Evolutionary conservation across 371 early-diverging fungal genomes (phyloP).

Genomic region (Rhizopus stolonifer): DNA sequence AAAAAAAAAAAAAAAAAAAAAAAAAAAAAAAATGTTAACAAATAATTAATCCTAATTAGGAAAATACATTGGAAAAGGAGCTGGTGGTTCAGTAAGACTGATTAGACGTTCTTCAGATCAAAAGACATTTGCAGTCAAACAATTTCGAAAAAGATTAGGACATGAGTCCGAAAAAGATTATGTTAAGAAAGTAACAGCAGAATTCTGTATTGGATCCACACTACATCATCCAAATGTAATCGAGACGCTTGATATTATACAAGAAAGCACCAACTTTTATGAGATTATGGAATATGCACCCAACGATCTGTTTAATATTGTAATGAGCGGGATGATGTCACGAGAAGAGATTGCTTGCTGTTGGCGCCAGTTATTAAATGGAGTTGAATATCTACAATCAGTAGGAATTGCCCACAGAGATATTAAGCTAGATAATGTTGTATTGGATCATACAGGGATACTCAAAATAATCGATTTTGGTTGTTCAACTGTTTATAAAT

Average conservation of each 20-base stretch:
- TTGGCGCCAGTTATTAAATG: constrained; percentile 70
- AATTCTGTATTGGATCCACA: constrained; percentile 76
- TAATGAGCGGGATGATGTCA: constrained; percentile 61
- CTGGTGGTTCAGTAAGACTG: constrained; percentile 69
- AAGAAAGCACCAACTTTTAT: constrained; percentile 54
- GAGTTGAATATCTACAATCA: constrained; percentile 67
- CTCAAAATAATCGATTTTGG: constrained; percentile 92
- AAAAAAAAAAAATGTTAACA: background rate
- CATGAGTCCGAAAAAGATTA: constrained; percentile 74
- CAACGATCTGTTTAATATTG: constrained; percentile 67
- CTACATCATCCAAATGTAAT: constrained; percentile 85
- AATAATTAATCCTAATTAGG: constrained; percentile 20
- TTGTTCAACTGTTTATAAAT: constrained; percentile 73
- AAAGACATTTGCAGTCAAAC: constrained; percentile 71
- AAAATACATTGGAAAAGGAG: constrained; percentile 67
- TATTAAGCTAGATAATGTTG: constrained; percentile 80
- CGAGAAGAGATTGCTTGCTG: constrained; percentile 63
- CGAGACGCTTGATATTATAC: constrained; percentile 77
- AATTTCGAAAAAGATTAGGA: constrained; percentile 65
- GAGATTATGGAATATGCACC: constrained; percentile 81
- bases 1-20: constrained; percentile 4
- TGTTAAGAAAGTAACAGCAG: constrained; percentile 74
- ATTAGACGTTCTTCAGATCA: constrained; percentile 47
- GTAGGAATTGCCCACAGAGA: constrained; percentile 82
- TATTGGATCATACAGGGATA: constrained; percentile 61